These are phyloP conservation scores for Candida maris DNA, from an alignment of 805 yeast species.

Conservation along the genomic window DNA sequence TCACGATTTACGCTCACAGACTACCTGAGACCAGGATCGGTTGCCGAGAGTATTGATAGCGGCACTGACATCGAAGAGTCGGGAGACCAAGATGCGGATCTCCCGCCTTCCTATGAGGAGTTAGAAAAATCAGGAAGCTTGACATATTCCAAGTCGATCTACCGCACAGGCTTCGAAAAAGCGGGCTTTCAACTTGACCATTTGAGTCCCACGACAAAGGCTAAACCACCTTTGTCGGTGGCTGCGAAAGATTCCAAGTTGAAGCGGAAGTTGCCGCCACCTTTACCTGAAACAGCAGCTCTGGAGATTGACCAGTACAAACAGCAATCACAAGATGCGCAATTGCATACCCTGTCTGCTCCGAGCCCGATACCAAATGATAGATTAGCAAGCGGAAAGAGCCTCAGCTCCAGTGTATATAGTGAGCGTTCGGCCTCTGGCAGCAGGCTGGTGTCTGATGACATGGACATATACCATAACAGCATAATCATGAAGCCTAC, in stretches of 20 bases:
- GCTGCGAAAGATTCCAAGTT: constrained; percentile 7
- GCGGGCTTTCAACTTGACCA: constrained; percentile 33
- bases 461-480: too few species aligned
- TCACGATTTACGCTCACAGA: neutral
- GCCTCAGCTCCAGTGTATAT: constrained; percentile 17
- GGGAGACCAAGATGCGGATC: constrained; percentile 15
- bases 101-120: constrained; percentile 33
- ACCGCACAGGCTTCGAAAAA: constrained; percentile 34
- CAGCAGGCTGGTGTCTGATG: neutral
- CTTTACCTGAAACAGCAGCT: constrained; percentile 11
- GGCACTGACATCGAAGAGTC: constrained; percentile 7
- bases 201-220: too few species aligned
- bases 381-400: constrained; percentile 12
- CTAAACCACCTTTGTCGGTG: constrained; percentile 3
- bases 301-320: neutral
- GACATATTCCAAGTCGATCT: constrained; percentile 32
- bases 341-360: constrained; percentile 1
- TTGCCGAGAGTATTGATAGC: constrained; percentile 11
- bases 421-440: constrained; percentile 7
- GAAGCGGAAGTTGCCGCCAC: constrained; percentile 27
- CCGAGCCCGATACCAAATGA: neutral
- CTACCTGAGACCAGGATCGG: constrained; percentile 4
- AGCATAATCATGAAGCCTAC: too few species aligned
- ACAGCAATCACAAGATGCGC: neutral
- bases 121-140: constrained; percentile 31